Evolutionary conservation across 805 yeast genomes (phyloP), one percentile per base, ranked within the genome.

Genomic region (Sugiyamaella marilandica): DNA sequence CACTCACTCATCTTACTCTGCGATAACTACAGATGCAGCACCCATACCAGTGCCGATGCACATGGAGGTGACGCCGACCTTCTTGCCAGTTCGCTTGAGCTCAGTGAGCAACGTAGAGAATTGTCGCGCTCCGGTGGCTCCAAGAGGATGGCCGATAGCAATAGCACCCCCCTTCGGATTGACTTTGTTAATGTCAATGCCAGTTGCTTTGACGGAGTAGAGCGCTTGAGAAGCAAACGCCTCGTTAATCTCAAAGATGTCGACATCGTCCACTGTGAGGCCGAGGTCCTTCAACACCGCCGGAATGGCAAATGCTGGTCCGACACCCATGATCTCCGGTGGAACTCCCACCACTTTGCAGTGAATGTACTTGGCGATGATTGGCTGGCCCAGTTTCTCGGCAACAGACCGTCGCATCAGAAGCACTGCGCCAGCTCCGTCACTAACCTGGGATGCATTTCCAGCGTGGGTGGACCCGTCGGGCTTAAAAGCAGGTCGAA

Each of bases 21-120:
- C 85, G 43, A 88, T 78, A 62, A 92, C 78, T 44, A 91, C 75
- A 11, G 92, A 85, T 46, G 98, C 98, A 33, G 97, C 97, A 59
- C 98, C 98, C 95, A 91, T 92, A 62, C 98, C 98, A 34, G 97
- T 89, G 64, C 98, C 98, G 59, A 92, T 84, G 75, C 98, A 92
- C 98, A 92, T 92, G 58, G 95, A 85, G 10, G 95, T 87, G 50
- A 92, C 84, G 59, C 98, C 98, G 59, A 90, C 72, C 67, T 70
- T 70, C 74, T 90, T 83, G 56, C 92, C 95, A 26, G 79, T 68
- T 47, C 70, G 62, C 69, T 84, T 72, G 64, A 91, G 78, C 74
- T 89, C 92, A 63, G 91, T 79, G 67, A 92, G 71, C 56, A 92
- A 71, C 3, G 98, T 92, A 43, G 97, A 91, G 49, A 88, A 78